These are phyloP conservation scores for Pichia sp. DNA, from an alignment of 1,139 yeast genomes.

Conservation along the genomic window DNA sequence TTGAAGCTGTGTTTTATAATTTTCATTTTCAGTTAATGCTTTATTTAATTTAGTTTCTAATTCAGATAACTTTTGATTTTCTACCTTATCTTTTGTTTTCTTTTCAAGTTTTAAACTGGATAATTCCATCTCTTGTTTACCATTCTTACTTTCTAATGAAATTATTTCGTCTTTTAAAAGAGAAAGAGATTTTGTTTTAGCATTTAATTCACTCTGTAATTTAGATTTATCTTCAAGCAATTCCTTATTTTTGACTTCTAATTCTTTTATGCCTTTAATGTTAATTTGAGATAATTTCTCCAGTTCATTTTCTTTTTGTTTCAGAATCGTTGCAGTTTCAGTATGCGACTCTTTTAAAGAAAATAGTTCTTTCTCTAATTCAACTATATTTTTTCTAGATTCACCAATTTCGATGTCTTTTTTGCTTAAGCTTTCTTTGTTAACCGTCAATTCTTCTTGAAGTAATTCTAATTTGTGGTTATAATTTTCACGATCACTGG, in stretches of 20 bases:
- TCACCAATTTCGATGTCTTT: slow-evolving; percentile 40
- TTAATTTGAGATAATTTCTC: slow-evolving; percentile 3
- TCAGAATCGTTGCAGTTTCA: background rate
- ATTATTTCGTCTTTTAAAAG: slow-evolving; percentile 33
- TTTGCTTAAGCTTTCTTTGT: slow-evolving; percentile 35
- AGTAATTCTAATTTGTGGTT: slow-evolving; percentile 17
- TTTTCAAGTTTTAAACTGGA: slow-evolving; percentile 14
- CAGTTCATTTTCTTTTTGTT: slow-evolving; percentile 7
- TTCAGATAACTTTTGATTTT: slow-evolving; percentile 4
- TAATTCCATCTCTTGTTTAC: slow-evolving; percentile 20
- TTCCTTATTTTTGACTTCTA: slow-evolving; percentile 14
- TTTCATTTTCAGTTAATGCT: slow-evolving; percentile 3
- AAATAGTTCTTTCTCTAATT: slow-evolving; percentile 31
- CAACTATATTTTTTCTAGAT: slow-evolving; percentile 35
- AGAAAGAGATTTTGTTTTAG: slow-evolving; percentile 33
- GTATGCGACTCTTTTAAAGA: slow-evolving; percentile 3
- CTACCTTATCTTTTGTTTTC: slow-evolving; percentile 7
- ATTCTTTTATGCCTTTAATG: slow-evolving; percentile 14
- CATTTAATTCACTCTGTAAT: slow-evolving; percentile 7
- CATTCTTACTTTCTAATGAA: slow-evolving; percentile 26
- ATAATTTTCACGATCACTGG: background rate
- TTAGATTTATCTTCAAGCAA: slow-evolving; percentile 21
- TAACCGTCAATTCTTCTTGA: slow-evolving; percentile 33
- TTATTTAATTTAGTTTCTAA: slow-evolving; percentile 8
- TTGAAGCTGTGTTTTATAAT: slow-evolving; percentile 1